Evolutionary conservation across 2,329 filamentous ascomycete species (phyloP).

Genomic region (Chalaropsis thielavioides): DNA sequence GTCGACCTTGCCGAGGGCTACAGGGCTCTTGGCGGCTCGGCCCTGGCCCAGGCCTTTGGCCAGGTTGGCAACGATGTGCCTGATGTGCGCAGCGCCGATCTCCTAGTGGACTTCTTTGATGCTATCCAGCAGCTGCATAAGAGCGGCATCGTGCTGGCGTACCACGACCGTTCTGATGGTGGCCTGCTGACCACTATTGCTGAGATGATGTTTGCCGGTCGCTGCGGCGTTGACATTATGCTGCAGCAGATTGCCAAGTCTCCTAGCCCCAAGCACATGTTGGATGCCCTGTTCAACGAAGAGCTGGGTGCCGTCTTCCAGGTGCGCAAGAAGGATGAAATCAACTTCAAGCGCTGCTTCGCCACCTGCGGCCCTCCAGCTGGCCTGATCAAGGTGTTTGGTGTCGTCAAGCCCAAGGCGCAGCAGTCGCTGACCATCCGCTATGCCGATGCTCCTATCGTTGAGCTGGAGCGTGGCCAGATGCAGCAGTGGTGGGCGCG

Average conservation of each 20-base stretch:
- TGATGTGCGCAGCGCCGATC: conserved; percentile 67
- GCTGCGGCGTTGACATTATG: conserved; percentile 74
- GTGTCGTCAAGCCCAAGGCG: conserved; percentile 50
- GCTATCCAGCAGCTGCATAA: conserved; percentile 54
- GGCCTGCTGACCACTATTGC: conserved; percentile 79
- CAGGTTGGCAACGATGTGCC: conserved; percentile 74
- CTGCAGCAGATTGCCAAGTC: conserved; percentile 58
- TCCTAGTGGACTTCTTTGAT: conserved; percentile 83
- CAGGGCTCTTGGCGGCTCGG: conserved; percentile 77
- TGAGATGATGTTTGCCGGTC: conserved; percentile 97
- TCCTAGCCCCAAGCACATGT: conserved; percentile 45
- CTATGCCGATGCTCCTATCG: conserved; percentile 52
- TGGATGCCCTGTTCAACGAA: conserved; percentile 84
- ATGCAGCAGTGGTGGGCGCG: conserved; percentile 80
- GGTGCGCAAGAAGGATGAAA: conserved; percentile 70
- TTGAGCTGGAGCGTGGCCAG: conserved; percentile 52
- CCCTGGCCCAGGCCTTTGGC: conserved; percentile 76
- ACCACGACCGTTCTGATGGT: conserved; percentile 89
- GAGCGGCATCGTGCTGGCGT: conserved; percentile 60
- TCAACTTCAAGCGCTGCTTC: conserved; percentile 76
- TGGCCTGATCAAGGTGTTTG: conserved; percentile 72
- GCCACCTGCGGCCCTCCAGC: conserved; percentile 75
- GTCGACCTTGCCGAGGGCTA: conserved; percentile 76
- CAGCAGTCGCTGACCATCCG: conserved; percentile 68
- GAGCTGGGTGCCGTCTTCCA: conserved; percentile 95